These are phyloP conservation scores for Ganoderma lingzhi DNA, from an alignment of 1,284 basidiomycete species.

Conservation along the genomic window DNA sequence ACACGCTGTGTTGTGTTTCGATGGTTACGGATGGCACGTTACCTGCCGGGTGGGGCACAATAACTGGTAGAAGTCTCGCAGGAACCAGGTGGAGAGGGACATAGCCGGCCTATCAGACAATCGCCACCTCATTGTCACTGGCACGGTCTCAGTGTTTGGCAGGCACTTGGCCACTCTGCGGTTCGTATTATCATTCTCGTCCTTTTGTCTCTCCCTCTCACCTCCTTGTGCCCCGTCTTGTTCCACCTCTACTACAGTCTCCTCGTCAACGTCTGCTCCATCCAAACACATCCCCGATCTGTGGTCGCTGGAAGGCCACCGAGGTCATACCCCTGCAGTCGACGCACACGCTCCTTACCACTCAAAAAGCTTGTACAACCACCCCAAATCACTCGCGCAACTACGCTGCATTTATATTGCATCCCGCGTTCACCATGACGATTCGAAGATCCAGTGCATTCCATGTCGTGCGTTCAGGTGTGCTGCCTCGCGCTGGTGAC, in stretches of 20 bases:
- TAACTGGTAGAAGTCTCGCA: conserved; percentile 14
- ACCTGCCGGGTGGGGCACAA: conserved; percentile 19
- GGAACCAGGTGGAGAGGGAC: conserved; percentile 4
- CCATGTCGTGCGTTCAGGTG: conserved; percentile 6
- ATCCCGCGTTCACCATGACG: not conserved
- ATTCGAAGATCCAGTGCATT: conserved; percentile 14
- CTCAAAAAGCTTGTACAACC: conserved; percentile 5
- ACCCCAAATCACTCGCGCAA: conserved; percentile 1
- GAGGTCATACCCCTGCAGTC: conserved; percentile 25
- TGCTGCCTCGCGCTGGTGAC: conserved; percentile 18
- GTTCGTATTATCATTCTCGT: conserved; percentile 30
- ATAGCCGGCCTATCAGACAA: conserved; percentile 28
- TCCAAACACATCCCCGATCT: conserved; percentile 15
- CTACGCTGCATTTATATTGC: not conserved
- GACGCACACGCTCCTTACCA: conserved; percentile 30
- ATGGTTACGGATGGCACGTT: conserved; percentile 25
- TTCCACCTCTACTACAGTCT: conserved; percentile 15
- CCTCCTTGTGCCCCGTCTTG: conserved; percentile 16
- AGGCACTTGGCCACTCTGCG: conserved; percentile 13
- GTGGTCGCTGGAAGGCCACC: conserved; percentile 35
- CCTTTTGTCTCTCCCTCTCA: conserved; percentile 26
- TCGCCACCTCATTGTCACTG: not conserved
- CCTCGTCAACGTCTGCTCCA: conserved; percentile 13
- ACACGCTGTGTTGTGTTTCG: conserved; percentile 15
- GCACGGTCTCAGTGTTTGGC: not conserved